phyloP scores from a whole-genome alignment of 495 filamentous ascomycete genomes.

The Xylaria longipes region DNA sequence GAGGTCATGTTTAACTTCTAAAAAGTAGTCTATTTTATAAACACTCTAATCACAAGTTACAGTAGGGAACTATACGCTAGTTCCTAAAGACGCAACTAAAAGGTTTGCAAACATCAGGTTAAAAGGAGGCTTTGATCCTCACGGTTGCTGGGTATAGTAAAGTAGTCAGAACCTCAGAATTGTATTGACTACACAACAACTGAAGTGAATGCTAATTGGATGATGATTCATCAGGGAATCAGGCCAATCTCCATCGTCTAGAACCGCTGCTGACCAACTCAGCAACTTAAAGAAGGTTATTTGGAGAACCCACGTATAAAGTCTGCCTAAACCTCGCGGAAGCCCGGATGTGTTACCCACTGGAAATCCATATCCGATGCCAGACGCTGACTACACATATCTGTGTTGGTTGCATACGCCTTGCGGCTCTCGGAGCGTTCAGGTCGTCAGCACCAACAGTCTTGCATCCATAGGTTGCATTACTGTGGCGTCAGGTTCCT shows the following conservation, averaged over 20 bases:
- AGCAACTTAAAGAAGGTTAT: background rate
- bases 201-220: background rate
- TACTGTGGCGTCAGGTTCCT: background rate
- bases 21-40: background rate
- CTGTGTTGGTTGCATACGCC: background rate
- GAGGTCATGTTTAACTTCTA: conserved; percentile 18
- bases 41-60: background rate
- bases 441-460: background rate
- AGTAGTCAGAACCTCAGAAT: background rate
- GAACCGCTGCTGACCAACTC: background rate
- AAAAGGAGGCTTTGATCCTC: background rate
- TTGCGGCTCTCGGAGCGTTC: conserved; percentile 20
- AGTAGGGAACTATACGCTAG: background rate
- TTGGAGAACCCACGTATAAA: too few relatives aligned
- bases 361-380: background rate
- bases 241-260: background rate
- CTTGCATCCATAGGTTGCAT: background rate
- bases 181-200: background rate
- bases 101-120: background rate
- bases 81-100: background rate
- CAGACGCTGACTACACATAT: background rate
- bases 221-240: background rate
- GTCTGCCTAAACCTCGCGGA: conserved; percentile 10
- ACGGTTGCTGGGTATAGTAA: background rate
- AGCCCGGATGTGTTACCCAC: conserved; percentile 5